Evolutionary conservation across 768 basidiomycete species (phyloP).

Genomic region (Leccinum subgranulosum): DNA sequence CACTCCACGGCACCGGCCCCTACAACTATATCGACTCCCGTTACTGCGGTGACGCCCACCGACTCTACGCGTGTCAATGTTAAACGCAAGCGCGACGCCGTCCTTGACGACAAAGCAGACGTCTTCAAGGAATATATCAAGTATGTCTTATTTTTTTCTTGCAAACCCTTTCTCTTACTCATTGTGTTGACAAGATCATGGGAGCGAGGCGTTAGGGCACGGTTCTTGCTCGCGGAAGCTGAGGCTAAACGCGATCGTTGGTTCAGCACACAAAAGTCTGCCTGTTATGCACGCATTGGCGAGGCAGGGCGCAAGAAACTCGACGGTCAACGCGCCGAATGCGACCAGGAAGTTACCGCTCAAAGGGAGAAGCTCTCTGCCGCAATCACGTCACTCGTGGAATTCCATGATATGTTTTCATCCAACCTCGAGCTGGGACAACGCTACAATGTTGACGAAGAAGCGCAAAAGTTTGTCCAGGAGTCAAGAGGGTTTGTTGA

Average conservation of each 20-base stretch:
- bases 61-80: conserved; percentile 17
- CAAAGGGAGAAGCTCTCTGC: conserved; percentile 25
- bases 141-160: conserved; percentile 13
- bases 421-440: conserved; percentile 27
- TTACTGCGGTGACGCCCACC: conserved; percentile 12
- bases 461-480: conserved; percentile 17
- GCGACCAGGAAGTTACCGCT: conserved; percentile 21
- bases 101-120: conserved; percentile 21
- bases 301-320: conserved; percentile 29
- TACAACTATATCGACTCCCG: conserved; percentile 10
- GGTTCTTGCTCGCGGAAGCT: conserved; percentile 24
- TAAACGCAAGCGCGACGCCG: conserved; percentile 27
- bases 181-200: conserved; percentile 17
- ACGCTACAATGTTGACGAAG: conserved; percentile 24
- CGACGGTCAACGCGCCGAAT: conserved; percentile 26
- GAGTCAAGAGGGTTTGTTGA: conserved; percentile 28
- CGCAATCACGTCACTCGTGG: conserved; percentile 23
- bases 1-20: conserved; percentile 5
- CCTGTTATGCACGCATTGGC: conserved; percentile 27
- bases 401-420: conserved; percentile 19
- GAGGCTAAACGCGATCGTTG: conserved; percentile 29
- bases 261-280: conserved; percentile 31
- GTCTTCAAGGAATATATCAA: conserved; percentile 30
- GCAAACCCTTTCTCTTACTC: background rate
- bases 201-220: conserved; percentile 31